Conservation (phyloP, 139 green algal species). For the Chlamydomonas sp. region DNA sequence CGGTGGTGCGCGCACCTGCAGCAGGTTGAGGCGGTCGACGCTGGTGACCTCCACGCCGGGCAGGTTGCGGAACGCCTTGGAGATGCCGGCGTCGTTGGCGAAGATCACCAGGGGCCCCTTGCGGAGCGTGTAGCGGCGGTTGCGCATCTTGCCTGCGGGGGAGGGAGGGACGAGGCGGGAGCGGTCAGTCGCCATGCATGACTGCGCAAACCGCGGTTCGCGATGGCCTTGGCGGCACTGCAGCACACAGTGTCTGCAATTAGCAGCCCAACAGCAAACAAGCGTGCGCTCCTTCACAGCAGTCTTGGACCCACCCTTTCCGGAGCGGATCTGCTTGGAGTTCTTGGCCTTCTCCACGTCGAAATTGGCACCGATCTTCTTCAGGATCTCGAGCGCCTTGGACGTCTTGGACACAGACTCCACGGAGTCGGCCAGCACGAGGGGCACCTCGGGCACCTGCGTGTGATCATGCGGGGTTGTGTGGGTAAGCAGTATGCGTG, state of each 20-base stretch:
- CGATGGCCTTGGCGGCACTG: too few relatives aligned
- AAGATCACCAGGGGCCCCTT: conserved; percentile 94
- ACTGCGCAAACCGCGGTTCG: too few relatives aligned
- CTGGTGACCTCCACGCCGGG: conserved; percentile 84
- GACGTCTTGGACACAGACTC: conserved; percentile 90
- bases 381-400: conserved; percentile 81
- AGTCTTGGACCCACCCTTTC: conserved; percentile 83
- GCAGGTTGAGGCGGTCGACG: conserved; percentile 90
- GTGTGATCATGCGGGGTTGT: too few relatives aligned
- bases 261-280: too few relatives aligned
- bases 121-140: conserved; percentile 87
- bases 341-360: conserved; percentile 88
- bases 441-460: conserved; percentile 88
- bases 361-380: conserved; percentile 70
- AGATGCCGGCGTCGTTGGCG: conserved; percentile 74
- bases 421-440: conserved; percentile 82
- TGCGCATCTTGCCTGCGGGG: conserved; percentile 86
- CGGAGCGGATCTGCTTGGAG: conserved; percentile 69
- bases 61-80: conserved; percentile 91
- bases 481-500: too few relatives aligned
- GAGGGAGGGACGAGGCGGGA: too few relatives aligned
- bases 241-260: too few relatives aligned
- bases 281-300: too few relatives aligned
- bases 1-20: conserved; percentile 57
- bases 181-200: too few relatives aligned